Base-by-base conservation (phyloP, 1,284 basidiomycete species). In the Leccinum subrobustum region DNA sequence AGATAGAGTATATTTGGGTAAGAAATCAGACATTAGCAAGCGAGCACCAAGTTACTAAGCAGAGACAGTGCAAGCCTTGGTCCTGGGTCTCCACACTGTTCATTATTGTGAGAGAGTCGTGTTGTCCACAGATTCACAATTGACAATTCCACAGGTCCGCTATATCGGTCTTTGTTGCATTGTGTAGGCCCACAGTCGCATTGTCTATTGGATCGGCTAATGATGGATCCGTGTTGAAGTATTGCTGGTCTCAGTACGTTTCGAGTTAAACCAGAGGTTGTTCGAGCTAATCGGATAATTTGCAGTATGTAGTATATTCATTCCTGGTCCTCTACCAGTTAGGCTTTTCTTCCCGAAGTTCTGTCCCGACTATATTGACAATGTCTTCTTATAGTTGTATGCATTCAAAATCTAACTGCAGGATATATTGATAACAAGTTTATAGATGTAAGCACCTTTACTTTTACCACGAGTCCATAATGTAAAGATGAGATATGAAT, bases 1-100 rank as follows among this genome's bases (percentile, higher is more conserved):
- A 52, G 51, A 33, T 52, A 52, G 51, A 52, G 9, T 52, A 52
- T 52, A 52, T 52, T 14, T 52, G 51, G 51, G 51, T 52, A 6
- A 29, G 29, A 29, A 20, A 51, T 16, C 8, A 51, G 16, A 8
- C 9, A 51, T 51, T 29, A 25, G 12, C 8, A n/a, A 27, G 8
- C 50, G 23, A 25, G 6, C 25, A 29, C 25, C 16, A 27, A 27
- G 23, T 16, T 51, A 16, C 14, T 37, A 31, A 53, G 31, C 8
- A 23, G 6, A 33, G 27, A 33, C 44, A 59, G 58, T 12, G 16
- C 29, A 9, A 8, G 35, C 29, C 35, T 18, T 60, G 44, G 58
- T 12, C 58, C 5, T 54, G 33, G 18, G 59, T 59, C 7, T 59
- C 58, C 8, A 25, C 20, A 7, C 7, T 59, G 4, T 59, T 53